Percentiles rank a stretch among this genome's conserved stretches.
These are phyloP conservation scores for Chrysanthemum lavandulifolium DNA, from an alignment of 129 eudicot genomes.

Conservation along the genomic window DNA sequence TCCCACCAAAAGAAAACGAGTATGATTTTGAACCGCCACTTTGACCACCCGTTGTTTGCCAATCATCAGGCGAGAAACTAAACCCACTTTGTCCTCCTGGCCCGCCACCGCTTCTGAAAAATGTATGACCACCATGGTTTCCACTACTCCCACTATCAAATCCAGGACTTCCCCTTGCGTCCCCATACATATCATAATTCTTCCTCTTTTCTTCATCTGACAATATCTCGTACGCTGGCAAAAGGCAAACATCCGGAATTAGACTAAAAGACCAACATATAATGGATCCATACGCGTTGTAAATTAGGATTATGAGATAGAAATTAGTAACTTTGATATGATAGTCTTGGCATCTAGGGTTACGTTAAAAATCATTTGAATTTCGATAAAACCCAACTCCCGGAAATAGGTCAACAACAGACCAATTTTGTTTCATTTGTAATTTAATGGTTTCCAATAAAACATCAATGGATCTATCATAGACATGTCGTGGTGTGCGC, in stretches of 20 bases:
- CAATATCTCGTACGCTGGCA: conserved; percentile 84
- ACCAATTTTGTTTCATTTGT: no score
- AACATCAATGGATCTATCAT: no score
- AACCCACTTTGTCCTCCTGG: conserved; percentile 89
- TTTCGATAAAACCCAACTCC: no score
- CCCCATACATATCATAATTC: conserved; percentile 90
- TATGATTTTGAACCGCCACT: conserved; percentile 66
- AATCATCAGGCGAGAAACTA: conserved; percentile 64
- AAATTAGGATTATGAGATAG: no score
- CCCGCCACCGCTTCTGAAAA: conserved; percentile 80
- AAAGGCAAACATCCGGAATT: not conserved
- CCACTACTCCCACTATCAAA: conserved; percentile 58
- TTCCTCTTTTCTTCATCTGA: conserved; percentile 91
- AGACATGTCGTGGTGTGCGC: no score
- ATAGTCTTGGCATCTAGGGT: no score
- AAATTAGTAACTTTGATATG: no score
- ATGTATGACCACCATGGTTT: conserved; percentile 46
- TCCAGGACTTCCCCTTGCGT: conserved; percentile 75
- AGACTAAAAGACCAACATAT: not conserved
- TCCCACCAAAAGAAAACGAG: conserved; percentile 93
- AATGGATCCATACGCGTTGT: no score
- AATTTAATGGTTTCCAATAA: no score
- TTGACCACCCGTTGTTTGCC: conserved; percentile 84
- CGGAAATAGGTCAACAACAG: no score
- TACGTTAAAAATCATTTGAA: no score